These are phyloP conservation scores for Trichoderma virens DNA, from an alignment of 495 filamentous ascomycete species.

Conservation along the genomic window DNA sequence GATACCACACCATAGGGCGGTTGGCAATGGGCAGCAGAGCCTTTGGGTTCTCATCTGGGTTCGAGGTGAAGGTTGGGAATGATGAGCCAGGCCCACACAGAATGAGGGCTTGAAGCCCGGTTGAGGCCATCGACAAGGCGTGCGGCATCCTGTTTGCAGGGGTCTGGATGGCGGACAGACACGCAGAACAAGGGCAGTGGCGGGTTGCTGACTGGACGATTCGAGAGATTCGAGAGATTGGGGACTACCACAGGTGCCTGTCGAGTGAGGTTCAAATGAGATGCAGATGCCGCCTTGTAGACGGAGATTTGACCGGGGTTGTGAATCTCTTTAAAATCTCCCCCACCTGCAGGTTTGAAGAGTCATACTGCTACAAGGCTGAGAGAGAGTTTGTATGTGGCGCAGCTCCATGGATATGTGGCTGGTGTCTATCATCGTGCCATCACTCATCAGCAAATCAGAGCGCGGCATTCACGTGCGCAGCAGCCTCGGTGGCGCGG, in stretches of 20 bases:
- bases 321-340: background rate
- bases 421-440: background rate
- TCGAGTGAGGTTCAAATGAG: background rate
- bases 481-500: constrained; percentile 5
- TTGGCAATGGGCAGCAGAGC: constrained; percentile 88
- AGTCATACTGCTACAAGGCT: background rate
- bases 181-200: background rate
- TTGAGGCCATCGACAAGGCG: constrained; percentile 58
- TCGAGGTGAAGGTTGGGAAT: constrained; percentile 85
- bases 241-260: background rate
- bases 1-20: constrained; percentile 92
- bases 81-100: constrained; percentile 86
- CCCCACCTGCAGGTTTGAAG: background rate
- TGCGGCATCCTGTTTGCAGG: constrained; percentile 49
- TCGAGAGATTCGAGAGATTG: background rate
- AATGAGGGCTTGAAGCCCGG: constrained; percentile 88
- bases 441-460: background rate
- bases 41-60: constrained; percentile 84
- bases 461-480: background rate
- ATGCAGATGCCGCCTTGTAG: background rate
- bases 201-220: background rate
- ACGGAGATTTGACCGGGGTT: background rate
- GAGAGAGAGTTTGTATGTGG: background rate
- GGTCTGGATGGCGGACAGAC: background rate
- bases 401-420: background rate